These are phyloP conservation scores for Hemerocallis citrina DNA, from an alignment of 106 monocot genomes.

Conservation along the genomic window DNA sequence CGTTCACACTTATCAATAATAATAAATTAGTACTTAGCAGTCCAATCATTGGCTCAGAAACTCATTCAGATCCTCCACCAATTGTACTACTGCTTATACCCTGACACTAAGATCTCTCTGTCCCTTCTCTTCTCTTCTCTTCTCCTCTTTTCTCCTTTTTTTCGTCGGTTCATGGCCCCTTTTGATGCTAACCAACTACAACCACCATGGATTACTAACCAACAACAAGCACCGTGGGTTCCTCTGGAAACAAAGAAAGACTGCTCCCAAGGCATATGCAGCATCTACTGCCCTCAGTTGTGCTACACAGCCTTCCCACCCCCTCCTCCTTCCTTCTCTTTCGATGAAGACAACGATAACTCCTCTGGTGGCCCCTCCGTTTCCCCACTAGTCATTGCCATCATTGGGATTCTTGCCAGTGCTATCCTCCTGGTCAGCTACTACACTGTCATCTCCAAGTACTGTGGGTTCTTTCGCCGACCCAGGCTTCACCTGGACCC, in stretches of 20 bases:
- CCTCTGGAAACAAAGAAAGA: constrained; percentile 1
- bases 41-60: neutral
- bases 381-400: constrained; percentile 82
- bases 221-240: constrained; percentile 6
- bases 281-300: constrained; percentile 69
- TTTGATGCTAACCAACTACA: neutral
- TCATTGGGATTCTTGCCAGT: constrained; percentile 79
- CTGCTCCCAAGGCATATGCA: constrained; percentile 57
- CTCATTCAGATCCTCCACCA: neutral
- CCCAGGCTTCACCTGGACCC: neutral
- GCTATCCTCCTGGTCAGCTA: constrained; percentile 65
- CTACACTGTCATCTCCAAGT: constrained; percentile 68
- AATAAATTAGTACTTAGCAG: too few relatives aligned
- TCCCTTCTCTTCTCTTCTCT: neutral
- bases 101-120: neutral
- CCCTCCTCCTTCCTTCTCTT: constrained; percentile 33
- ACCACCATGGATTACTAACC: constrained; percentile 6
- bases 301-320: constrained; percentile 59
- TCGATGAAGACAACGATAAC: constrained; percentile 15
- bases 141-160: neutral
- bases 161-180: constrained; percentile 16
- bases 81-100: too few relatives aligned
- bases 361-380: constrained; percentile 25
- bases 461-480: constrained; percentile 37
- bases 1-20: too few relatives aligned